Evolutionary conservation across 2,329 filamentous ascomycete species (phyloP).

Genomic region (Colletotrichum abscissum): DNA sequence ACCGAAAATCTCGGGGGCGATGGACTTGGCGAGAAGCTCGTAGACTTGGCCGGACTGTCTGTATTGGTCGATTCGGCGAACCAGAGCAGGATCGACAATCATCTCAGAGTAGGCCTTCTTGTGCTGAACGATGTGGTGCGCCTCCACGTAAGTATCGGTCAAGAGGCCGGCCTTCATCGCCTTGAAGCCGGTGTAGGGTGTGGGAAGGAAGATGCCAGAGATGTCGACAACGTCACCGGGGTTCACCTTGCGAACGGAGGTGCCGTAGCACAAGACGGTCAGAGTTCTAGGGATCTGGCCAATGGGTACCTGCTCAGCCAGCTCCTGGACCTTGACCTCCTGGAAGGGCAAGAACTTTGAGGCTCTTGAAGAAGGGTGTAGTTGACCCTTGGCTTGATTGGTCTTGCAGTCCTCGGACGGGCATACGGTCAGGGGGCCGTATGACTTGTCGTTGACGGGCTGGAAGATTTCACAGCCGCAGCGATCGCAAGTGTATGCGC

Average conservation of each 20-base stretch:
- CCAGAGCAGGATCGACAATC: constrained; percentile 81
- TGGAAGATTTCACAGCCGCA: constrained; percentile 99
- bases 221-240: constrained; percentile 96
- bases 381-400: constrained; percentile 92
- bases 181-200: constrained; percentile 98
- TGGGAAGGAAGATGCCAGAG: constrained; percentile 94
- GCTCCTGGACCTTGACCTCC: constrained; percentile 97
- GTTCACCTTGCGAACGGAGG: constrained; percentile 85
- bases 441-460: constrained; percentile 90
- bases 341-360: constrained; percentile 98
- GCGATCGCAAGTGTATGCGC: constrained; percentile 96
- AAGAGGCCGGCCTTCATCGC: constrained; percentile 96
- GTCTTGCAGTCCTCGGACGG: constrained; percentile 89
- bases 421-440: constrained; percentile 86
- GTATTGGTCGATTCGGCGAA: constrained; percentile 87
- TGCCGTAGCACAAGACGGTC: constrained; percentile 90
- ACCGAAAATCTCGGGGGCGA: constrained; percentile 96
- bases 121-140: constrained; percentile 92
- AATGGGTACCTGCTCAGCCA: constrained; percentile 98
- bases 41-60: constrained; percentile 91
- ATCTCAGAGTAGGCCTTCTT: constrained; percentile 98
- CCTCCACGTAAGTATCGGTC: constrained; percentile 96
- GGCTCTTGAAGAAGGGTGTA: constrained; percentile 93
- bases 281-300: constrained; percentile 95
- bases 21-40: constrained; percentile 94